Evolutionary conservation across 495 filamentous ascomycete species (phyloP).

Genomic region (Xylaria flabelliformis): DNA sequence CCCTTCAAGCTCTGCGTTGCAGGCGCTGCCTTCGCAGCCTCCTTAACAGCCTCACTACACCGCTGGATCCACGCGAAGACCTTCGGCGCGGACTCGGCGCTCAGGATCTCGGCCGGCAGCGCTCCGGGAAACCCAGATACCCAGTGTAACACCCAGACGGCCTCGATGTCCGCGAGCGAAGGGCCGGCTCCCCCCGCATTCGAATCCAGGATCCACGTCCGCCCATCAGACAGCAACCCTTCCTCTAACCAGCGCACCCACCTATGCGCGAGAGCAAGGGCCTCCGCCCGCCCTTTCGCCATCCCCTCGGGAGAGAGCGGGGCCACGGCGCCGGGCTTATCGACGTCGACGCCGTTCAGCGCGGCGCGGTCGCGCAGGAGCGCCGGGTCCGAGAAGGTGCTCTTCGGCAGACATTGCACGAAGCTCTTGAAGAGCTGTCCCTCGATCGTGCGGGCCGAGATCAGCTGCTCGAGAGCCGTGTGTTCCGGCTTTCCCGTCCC

Average conservation of each 20-base stretch:
- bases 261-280: conserved; percentile 49
- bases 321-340: conserved; percentile 35
- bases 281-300: conserved; percentile 47
- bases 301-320: conserved; percentile 38
- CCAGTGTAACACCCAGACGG: conserved; percentile 68
- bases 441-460: conserved; percentile 43
- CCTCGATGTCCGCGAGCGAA: conserved; percentile 64
- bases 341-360: conserved; percentile 30
- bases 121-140: conserved; percentile 47
- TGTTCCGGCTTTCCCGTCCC: conserved; percentile 22
- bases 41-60: conserved; percentile 48
- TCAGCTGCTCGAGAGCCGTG: conserved; percentile 31
- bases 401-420: conserved; percentile 31
- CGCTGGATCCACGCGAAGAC: conserved; percentile 62
- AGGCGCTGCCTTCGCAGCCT: conserved; percentile 24
- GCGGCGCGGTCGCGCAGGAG: conserved; percentile 63
- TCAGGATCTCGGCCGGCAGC: conserved; percentile 50
- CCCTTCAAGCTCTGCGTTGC: conserved; percentile 51
- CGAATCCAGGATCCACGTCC: conserved; percentile 58
- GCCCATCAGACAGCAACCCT: conserved; percentile 48
- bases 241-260: conserved; percentile 59
- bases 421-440: conserved; percentile 56
- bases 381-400: conserved; percentile 34
- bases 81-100: conserved; percentile 44
- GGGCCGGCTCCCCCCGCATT: conserved; percentile 53